Base-by-base conservation (phyloP, 2,329 filamentous ascomycete genomes). In the Phoma sp. region DNA sequence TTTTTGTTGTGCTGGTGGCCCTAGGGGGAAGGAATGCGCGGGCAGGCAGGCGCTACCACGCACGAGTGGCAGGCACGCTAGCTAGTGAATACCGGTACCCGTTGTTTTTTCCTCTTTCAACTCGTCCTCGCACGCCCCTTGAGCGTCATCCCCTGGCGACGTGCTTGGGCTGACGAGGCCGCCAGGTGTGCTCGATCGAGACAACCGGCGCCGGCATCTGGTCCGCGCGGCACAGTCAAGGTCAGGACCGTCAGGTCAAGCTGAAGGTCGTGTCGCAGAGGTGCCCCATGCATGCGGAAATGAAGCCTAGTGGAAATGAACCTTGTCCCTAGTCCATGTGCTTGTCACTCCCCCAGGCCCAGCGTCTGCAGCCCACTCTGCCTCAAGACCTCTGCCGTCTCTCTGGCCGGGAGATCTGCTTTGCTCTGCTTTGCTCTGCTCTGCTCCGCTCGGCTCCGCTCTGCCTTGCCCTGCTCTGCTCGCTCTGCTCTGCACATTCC, bases 211-310 rank as follows among this genome's bases (percentile, higher is more conserved):
- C 48, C 60, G 58, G 58, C 32, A 41, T 36, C 13, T 58, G 61
- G 59, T 44, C 61, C 57, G 60, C 55, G 55, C 62, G 46, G 35
- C 33, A 39, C 50, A 17, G 17, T 17, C 17, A 17, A 17, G 17
- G 17, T 17, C 17, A 17, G 17, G 17, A 17, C 17, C 17, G 17
- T 17, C 17, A 17, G 17, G 55, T 50, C 53, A 31, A 37, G 51
- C 56, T 50, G 50, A 37, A 55, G 46, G 46, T 55, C 43, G 46
- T 55, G 54, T 57, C 48, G 54, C 47, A 51, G 32, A 48, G 22
- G 53, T 19, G 54, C 48, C 60, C 61, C 62, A 66, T 64, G 63
- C 64, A 43, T 45, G 55, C 63, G 64, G 63, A 66, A 65, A 66
- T 66, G 62, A 66, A 50, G 59, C 43, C 44, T 68, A 66, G 63